Evolutionary conservation across 345 rosid species (phyloP), one percentile per base, ranked within the genome.

Genomic region (Toxicodendron radicans): DNA sequence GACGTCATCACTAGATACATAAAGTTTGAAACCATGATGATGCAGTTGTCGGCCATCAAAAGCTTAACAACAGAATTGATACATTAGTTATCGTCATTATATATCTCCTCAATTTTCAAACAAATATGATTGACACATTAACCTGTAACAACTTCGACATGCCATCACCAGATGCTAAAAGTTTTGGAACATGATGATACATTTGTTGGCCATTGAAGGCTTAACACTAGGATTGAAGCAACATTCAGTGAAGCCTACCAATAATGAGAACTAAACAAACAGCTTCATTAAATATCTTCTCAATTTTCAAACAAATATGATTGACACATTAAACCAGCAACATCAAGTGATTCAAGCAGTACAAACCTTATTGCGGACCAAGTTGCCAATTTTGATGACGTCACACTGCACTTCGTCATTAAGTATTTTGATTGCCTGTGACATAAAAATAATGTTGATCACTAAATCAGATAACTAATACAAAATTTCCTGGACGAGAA

Each of bases 381-480:
- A 82, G 82, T 72, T 84, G 60, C 94, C 92, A 54, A 95, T 95
- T 85, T 91, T 91, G 79, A 91, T 93, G 66, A 93, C 83, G 79
- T 93, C 99, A 49, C 94, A 95, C n/a, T 89, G 93, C 88, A 88
- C 61, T 66, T 93, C 97, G 73, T 93, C 99, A 52, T 90, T 76
- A 56, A 93, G 79, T 73, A 95, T 81, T 85, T 88, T 91, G 74
- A 95, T 79, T n/a, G 98, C 98, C 98, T 92, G 60, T 32, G 64
- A 70, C 63, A 81, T 27, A 17, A 82, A 64, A 51, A 61, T 10
- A 66, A 60, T 3, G 62, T 59, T 13, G 60, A 80, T 59, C 35
- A 79, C 38, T 54, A 33, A 65, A 33, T 32, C 53, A 64, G 46
- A 70, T n/a, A n/a, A 74, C 33, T 45, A 27, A 61, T 49, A 62